Percentiles rank a stretch among this genome's conserved stretches.
Conservation (phyloP, 1,284 basidiomycete genomes). For the Leccinum pseudoinsigne region DNA sequence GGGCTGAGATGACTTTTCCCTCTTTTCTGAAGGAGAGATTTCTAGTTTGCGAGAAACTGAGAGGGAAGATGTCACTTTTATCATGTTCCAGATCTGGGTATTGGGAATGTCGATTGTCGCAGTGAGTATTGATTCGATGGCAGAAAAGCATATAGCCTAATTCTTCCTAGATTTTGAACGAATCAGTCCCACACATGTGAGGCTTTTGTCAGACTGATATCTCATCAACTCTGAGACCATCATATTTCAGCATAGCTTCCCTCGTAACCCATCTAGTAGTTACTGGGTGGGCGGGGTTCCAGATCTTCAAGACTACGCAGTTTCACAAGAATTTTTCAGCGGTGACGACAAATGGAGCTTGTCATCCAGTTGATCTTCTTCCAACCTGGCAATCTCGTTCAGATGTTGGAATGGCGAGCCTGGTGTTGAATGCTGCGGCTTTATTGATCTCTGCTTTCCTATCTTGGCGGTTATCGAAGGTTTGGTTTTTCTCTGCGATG, state of each 20-base stretch:
- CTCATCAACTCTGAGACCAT: neutral
- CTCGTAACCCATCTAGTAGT: conserved; percentile 71
- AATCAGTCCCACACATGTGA: conserved; percentile 76
- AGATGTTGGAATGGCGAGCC: conserved; percentile 59
- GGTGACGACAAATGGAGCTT: conserved; percentile 64
- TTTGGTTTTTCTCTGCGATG: conserved; percentile 25
- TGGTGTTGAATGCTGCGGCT: conserved; percentile 62
- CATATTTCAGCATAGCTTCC: conserved; percentile 49
- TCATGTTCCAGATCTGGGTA: conserved; percentile 79
- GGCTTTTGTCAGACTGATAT: conserved; percentile 15
- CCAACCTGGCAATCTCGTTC: conserved; percentile 54
- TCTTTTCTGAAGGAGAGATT: conserved; percentile 4
- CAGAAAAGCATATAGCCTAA: conserved; percentile 3
- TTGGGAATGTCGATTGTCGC: conserved; percentile 78
- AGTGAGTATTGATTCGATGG: conserved; percentile 26
- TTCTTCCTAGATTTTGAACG: conserved; percentile 54
- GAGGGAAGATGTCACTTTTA: conserved; percentile 75
- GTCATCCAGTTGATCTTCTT: conserved; percentile 52
- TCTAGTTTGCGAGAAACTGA: conserved; percentile 66
- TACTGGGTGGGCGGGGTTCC: conserved; percentile 68
- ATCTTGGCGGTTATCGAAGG: conserved; percentile 76
- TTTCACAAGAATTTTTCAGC: conserved; percentile 59
- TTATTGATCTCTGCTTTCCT: conserved; percentile 61
- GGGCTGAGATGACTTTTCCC: neutral
- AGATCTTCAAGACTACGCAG: conserved; percentile 55